Conservation (phyloP, 805 yeast genomes). For the Jamesozyma jinghongensis region DNA sequence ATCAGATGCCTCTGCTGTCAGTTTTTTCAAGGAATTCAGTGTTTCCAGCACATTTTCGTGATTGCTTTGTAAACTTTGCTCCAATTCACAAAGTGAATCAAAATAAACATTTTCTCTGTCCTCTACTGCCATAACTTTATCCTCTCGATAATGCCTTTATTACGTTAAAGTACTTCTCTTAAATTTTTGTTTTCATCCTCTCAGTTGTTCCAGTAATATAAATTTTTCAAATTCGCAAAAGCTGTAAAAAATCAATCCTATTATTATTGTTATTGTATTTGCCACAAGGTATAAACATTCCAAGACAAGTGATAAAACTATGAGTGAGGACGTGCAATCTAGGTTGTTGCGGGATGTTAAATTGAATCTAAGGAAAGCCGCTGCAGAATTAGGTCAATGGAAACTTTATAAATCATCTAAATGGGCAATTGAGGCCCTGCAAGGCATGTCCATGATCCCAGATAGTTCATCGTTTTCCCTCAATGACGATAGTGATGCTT, state of each 20-base stretch:
- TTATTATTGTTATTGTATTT: not conserved
- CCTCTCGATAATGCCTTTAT: too few relatives aligned
- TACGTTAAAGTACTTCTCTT: not conserved
- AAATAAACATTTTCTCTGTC: conserved; percentile 12
- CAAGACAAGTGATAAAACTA: not conserved
- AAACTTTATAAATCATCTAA: conserved; percentile 64
- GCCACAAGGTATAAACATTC: not conserved
- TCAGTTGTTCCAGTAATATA: not conserved
- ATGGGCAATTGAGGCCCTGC: conserved; percentile 78
- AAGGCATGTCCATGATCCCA: conserved; percentile 38
- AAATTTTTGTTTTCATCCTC: too few relatives aligned
- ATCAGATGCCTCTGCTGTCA: conserved; percentile 13
- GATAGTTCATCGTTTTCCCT: not conserved
- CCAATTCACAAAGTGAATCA: conserved; percentile 22
- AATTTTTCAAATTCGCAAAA: not conserved
- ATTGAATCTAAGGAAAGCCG: conserved; percentile 33
- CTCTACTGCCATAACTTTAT: conserved; percentile 1
- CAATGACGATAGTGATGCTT: conserved; percentile 18
- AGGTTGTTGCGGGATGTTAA: conserved; percentile 12
- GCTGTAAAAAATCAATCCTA: not conserved
- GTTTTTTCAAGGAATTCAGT: conserved; percentile 8
- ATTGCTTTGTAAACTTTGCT: conserved; percentile 16
- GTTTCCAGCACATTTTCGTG: conserved; percentile 11
- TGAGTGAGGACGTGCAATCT: conserved; percentile 3
- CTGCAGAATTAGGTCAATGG: conserved; percentile 40